These are phyloP conservation scores for Aspergillus ruber DNA, from an alignment of 2,329 filamentous ascomycete genomes.

Conservation along the genomic window DNA sequence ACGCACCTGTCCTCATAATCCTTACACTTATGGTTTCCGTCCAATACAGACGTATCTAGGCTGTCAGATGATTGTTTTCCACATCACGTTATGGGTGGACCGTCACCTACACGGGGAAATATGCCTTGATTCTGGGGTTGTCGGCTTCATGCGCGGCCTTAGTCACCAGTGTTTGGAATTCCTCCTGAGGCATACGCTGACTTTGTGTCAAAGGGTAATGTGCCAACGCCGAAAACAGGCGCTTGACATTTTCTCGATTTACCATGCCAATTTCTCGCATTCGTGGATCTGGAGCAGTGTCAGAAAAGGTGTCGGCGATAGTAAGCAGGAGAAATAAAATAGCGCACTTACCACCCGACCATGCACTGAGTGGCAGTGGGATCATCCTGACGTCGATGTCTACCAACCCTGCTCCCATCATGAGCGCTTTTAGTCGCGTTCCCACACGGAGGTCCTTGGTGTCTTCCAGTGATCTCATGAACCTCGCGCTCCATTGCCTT, in stretches of 20 bases:
- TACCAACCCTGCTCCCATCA: conserved; percentile 58
- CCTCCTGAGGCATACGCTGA: conserved; percentile 34
- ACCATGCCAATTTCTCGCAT: conserved; percentile 37
- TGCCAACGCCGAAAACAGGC: conserved; percentile 34
- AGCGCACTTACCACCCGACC: conserved; percentile 55
- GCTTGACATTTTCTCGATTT: conserved; percentile 32
- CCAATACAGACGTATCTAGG: conserved; percentile 39
- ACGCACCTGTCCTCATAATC: background rate
- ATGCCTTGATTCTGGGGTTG: conserved; percentile 34
- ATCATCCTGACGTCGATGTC: conserved; percentile 62
- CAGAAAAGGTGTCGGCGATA: conserved; percentile 7
- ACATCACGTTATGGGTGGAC: background rate
- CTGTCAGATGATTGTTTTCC: conserved; percentile 12
- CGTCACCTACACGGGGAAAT: conserved; percentile 40
- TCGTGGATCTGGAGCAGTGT: conserved; percentile 31
- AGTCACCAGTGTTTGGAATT: conserved; percentile 31
- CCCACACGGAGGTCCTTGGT: conserved; percentile 62
- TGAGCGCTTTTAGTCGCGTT: conserved; percentile 52
- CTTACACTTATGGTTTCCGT: conserved; percentile 24
- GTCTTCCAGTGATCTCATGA: conserved; percentile 56
- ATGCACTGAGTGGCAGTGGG: conserved; percentile 62
- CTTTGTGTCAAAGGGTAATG: conserved; percentile 41
- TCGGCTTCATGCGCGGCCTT: conserved; percentile 34
- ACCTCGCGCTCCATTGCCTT: conserved; percentile 58
- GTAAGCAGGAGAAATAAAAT: background rate